Evolutionary conservation across 495 filamentous ascomycete species (phyloP).

Genomic region (Collariella sp.): DNA sequence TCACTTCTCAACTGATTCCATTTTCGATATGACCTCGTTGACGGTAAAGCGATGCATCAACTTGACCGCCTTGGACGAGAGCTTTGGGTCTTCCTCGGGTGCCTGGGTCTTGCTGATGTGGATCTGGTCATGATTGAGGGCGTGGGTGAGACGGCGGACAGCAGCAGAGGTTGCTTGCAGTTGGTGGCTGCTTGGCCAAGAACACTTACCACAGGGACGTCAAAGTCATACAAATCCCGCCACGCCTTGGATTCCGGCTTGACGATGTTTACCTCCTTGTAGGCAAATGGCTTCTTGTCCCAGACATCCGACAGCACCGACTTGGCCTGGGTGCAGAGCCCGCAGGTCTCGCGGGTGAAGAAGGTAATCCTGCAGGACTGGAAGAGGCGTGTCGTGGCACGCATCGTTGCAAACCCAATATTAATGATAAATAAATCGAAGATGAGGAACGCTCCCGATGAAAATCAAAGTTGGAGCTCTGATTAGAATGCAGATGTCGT

Average conservation of each 20-base stretch:
- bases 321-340: slow-evolving; percentile 70
- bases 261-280: slow-evolving; percentile 75
- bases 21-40: slow-evolving; percentile 58
- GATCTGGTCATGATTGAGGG: slow-evolving; percentile 40
- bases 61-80: slow-evolving; percentile 56
- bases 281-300: slow-evolving; percentile 61
- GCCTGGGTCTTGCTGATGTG: slow-evolving; percentile 50
- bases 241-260: slow-evolving; percentile 53
- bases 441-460: no score
- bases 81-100: slow-evolving; percentile 40
- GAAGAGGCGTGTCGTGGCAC: slow-evolving; percentile 33
- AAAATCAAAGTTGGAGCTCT: no score
- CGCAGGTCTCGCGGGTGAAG: slow-evolving; percentile 73
- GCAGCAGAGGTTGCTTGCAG: background rate
- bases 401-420: slow-evolving; percentile 24
- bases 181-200: background rate
- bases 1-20: slow-evolving; percentile 53
- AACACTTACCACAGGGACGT: slow-evolving; percentile 66
- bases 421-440: no score
- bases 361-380: slow-evolving; percentile 65
- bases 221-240: slow-evolving; percentile 81
- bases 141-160: background rate
- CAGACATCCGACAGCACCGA: slow-evolving; percentile 59
- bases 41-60: slow-evolving; percentile 77
- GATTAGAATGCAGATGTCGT: no score